Evolutionary conservation across 257 asterid species (phyloP).

Genomic region (Solanum gracilifrons): DNA sequence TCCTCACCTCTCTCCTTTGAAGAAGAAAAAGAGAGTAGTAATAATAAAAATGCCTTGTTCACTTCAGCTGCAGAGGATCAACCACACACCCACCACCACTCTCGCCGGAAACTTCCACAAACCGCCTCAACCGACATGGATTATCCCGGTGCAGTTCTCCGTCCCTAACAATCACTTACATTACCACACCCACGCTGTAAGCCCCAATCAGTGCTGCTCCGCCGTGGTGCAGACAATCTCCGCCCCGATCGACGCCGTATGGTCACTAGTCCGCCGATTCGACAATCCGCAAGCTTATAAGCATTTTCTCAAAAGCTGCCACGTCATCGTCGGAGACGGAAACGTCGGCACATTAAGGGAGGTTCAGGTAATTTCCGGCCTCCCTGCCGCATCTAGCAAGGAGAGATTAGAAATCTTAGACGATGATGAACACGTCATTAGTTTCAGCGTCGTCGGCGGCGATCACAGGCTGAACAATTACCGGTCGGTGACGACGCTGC

Average conservation of each 20-base stretch:
- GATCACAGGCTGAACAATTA: constrained; percentile 64
- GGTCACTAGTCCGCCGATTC: constrained; percentile 75
- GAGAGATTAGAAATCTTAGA: constrained; percentile 69
- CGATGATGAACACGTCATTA: constrained; percentile 58
- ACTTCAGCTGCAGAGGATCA: constrained; percentile 41
- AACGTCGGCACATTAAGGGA: constrained; percentile 68
- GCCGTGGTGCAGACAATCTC: constrained; percentile 41
- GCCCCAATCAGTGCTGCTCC: constrained; percentile 62
- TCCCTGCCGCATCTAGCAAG: constrained; percentile 65
- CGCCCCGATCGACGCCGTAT: constrained; percentile 49
- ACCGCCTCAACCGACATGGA: constrained; percentile 17
- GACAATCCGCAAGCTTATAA: constrained; percentile 83
- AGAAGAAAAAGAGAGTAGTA: background rate
- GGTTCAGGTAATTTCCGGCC: constrained; percentile 70
- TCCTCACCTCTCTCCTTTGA: background rate
- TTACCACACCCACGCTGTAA: constrained; percentile 54
- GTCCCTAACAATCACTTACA: constrained; percentile 34
- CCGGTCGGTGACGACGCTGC: constrained; percentile 62
- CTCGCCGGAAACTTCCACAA: constrained; percentile 12
- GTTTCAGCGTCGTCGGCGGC: constrained; percentile 75
- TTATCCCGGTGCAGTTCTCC: constrained; percentile 22
- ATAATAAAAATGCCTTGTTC: constrained; percentile 38
- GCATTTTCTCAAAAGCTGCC: constrained; percentile 65
- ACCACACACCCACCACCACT: constrained; percentile 5
- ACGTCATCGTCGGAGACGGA: constrained; percentile 55